Percentiles rank a stretch among this genome's conserved stretches.
These are phyloP conservation scores for Podaxis carcinomalis DNA, from an alignment of 768 basidiomycete genomes.

Conservation along the genomic window DNA sequence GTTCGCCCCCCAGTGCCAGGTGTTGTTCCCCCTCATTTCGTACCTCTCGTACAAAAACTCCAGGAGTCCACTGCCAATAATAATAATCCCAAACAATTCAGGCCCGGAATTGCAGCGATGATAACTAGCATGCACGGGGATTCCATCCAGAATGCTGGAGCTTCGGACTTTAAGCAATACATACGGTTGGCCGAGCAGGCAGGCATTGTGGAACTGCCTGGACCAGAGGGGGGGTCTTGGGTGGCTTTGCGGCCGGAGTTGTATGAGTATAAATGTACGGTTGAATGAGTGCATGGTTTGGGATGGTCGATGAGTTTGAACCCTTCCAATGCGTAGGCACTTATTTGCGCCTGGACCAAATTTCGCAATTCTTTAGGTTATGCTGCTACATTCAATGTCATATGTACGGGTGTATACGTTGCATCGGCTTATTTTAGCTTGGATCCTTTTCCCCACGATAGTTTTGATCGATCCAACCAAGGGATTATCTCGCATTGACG, in stretches of 20 bases:
- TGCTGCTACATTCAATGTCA: background rate
- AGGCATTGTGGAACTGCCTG: constrained; percentile 34
- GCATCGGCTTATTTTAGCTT: background rate
- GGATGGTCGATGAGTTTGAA: too few relatives aligned
- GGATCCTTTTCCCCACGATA: background rate
- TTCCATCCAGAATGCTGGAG: constrained; percentile 20
- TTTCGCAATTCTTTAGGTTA: background rate
- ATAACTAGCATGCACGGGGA: constrained; percentile 19
- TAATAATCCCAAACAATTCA: constrained; percentile 22
- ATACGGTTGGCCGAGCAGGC: constrained; percentile 27
- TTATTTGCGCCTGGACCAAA: background rate
- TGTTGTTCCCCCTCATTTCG: constrained; percentile 19
- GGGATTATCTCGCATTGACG: background rate
- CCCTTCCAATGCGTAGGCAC: too few relatives aligned
- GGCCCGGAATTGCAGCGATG: constrained; percentile 31
- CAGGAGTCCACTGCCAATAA: constrained; percentile 20
- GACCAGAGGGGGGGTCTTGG: constrained; percentile 30
- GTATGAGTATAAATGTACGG: constrained; percentile 11
- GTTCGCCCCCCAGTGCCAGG: background rate
- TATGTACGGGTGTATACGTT: background rate
- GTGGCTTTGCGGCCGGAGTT: constrained; percentile 25
- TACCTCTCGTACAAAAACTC: constrained; percentile 28
- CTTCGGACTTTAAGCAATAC: constrained; percentile 32
- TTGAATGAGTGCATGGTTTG: too few relatives aligned
- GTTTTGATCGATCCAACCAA: background rate